phyloP scores from a whole-genome alignment of 331 rosid species.

The Erythrophleum ivorense region DNA sequence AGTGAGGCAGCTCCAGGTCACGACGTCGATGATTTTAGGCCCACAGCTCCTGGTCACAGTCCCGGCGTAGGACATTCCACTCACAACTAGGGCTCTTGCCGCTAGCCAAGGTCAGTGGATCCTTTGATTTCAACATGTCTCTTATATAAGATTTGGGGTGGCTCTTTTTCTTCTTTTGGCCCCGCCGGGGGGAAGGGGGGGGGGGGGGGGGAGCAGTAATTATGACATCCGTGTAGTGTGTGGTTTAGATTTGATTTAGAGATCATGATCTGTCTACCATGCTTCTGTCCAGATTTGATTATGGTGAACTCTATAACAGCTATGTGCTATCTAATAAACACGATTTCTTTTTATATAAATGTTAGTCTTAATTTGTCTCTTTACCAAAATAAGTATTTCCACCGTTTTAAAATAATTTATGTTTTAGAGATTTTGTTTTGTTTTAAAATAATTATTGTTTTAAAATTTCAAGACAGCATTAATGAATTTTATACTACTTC shows the following conservation, averaged over 20 bases:
- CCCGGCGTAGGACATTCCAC: constrained; percentile 57
- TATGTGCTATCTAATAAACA: neutral
- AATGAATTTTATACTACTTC: too few relatives aligned
- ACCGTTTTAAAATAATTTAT: too few relatives aligned
- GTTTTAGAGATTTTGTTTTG: too few relatives aligned
- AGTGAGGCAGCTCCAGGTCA: constrained; percentile 22
- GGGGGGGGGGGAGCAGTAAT: neutral
- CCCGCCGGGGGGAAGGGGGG: neutral
- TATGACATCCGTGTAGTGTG: neutral
- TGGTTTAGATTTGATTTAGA: neutral
- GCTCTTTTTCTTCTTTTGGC: too few relatives aligned
- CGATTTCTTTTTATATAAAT: neutral
- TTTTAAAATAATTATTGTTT: too few relatives aligned
- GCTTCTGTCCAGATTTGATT: neutral
- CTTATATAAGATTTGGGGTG: neutral
- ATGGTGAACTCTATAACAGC: neutral
- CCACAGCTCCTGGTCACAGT: constrained; percentile 59
- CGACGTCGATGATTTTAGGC: constrained; percentile 52
- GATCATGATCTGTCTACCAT: neutral
- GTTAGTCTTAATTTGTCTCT: neutral
- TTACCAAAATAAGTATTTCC: neutral
- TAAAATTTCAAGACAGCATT: too few relatives aligned
- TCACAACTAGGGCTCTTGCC: constrained; percentile 40
- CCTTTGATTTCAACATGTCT: neutral
- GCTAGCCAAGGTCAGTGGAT: neutral